Base-by-base conservation (phyloP, 2,329 filamentous ascomycete species). In the Rutstroemia sp. region DNA sequence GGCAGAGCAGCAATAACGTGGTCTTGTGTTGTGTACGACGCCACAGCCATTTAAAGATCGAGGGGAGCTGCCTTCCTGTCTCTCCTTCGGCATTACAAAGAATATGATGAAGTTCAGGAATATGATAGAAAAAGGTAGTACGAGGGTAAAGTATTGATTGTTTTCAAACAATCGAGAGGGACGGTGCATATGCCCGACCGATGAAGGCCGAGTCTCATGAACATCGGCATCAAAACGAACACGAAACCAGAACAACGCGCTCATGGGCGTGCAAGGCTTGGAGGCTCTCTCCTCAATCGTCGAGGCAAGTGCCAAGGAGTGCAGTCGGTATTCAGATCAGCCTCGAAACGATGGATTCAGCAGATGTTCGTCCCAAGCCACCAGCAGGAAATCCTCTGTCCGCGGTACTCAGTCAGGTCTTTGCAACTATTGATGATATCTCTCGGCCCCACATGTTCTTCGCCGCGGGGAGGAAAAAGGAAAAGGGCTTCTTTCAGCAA, bases 181-280 rank as follows among this genome's bases (percentile, higher is more conserved):
- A 23, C 44, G 27, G 23, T 55, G 53, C 53, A 55, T 55, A 51
- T 40, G 19, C 40, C 46, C 46, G 46, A 36, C 25, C 46, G 53
- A 55, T 50, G 53, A 44, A 36, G 53, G 46, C 46, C 53, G 53
- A 55, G 53, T 55, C 53, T 55, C 47, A 51, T 55, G 46, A 25
- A 23, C 53, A 55, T 44, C 38, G 47, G 25, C 52, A 50, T 40
- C 25, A 36, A 36, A 12, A n/a, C 21, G 1, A 49, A 21, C 30
- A 21, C 19, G 38, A 30, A 30, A 34, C n/a, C 39, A 19, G 39
- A 42, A 19, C 14, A 42, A 42, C 3, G 19, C 9, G 39, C n/a
- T 42, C 6, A 7, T 17, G 39, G 16, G 39, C 16, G 5, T 42
- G 16, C 39, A 9, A 17, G 17, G 39, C 7, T 17, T n/a, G 39